Evolutionary conservation across 257 asterid species (phyloP), one percentile per base, ranked within the genome.

Genomic region (Solanum etuberosum): DNA sequence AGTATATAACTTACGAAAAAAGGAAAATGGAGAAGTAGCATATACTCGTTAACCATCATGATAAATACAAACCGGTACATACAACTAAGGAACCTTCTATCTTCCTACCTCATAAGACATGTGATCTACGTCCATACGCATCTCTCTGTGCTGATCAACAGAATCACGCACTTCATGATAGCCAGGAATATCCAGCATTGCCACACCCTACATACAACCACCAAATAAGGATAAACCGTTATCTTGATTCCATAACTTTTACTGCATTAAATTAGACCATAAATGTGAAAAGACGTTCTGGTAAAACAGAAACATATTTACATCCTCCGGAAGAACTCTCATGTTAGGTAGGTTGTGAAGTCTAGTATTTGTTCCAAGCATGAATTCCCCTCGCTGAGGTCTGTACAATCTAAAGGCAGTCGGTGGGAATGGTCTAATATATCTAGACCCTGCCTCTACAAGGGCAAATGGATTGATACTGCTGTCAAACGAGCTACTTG

Each of bases 281-380:
- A 7, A 71, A 35, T 61, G 73, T 37, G 65, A 63, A 48, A 29
- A 23, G 85, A 74, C 54, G 21, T 5, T 14, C 29, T 20, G 81
- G 25, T 61, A 35, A 73, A 71, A 74, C 46, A 31, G 83, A 42
- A 85, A 59, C 71, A 86, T 88, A 65, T n/a, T 92, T 95, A 94
- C 99, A 89, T 96, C 97, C 92, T 94, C 98, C 9, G 98, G 98
- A 84, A 95, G 88, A 91, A 94, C 91, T 94, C 99, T 93, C 93
- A 93, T 86, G 88, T 92, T 93, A 86, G 97, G 95, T 88, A 93
- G 87, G 87, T 65, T 91, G 29, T 91, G 93, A 80, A 89, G 94
- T 88, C 96, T 89, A 48, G 89, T 83, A 88, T 78, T 92, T 72
- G 93, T 59, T 77, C 91, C 96, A n/a, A 92, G 77, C 86, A 91